Evolutionary conservation across 441 rosid species (phyloP).

Genomic region (Adansonia grandidieri): DNA sequence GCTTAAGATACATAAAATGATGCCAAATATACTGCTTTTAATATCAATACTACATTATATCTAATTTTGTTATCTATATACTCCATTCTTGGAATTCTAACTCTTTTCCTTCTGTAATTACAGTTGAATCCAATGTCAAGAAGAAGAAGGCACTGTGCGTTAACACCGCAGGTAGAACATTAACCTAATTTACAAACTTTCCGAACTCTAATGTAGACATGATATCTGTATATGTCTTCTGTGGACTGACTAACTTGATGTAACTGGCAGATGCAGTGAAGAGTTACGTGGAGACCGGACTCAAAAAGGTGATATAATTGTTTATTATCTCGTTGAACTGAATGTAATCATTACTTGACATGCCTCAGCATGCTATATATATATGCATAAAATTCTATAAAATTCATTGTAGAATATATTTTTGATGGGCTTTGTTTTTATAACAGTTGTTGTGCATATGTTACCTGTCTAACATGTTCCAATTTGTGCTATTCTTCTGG

Average conservation of each 20-base stretch:
- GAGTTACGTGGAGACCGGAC: constrained; percentile 38
- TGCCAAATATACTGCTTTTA: background rate
- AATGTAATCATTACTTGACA: constrained; percentile 6
- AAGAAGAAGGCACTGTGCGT: constrained; percentile 34
- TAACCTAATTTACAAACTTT: constrained; percentile 10
- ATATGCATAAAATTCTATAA: background rate
- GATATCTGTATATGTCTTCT: constrained; percentile 5
- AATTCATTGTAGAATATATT: background rate
- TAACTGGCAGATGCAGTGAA: constrained; percentile 40
- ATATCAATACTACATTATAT: constrained; percentile 1
- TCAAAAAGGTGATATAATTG: constrained; percentile 43
- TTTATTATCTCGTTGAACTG: background rate
- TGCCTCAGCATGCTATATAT: background rate
- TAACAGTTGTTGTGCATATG: background rate
- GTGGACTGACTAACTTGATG: constrained; percentile 16
- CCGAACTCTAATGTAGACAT: constrained; percentile 11
- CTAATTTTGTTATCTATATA: constrained; percentile 6
- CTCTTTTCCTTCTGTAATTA: constrained; percentile 27
- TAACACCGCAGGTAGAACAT: constrained; percentile 39
- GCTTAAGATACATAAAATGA: constrained; percentile 12
- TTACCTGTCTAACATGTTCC: background rate
- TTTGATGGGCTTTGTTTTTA: background rate
- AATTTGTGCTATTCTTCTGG: constrained; percentile 5
- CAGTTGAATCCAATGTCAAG: constrained; percentile 41
- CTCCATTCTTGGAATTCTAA: constrained; percentile 13